Evolutionary conservation across 169 alveolate genomes (phyloP).

Genomic region (Theileria equi): DNA sequence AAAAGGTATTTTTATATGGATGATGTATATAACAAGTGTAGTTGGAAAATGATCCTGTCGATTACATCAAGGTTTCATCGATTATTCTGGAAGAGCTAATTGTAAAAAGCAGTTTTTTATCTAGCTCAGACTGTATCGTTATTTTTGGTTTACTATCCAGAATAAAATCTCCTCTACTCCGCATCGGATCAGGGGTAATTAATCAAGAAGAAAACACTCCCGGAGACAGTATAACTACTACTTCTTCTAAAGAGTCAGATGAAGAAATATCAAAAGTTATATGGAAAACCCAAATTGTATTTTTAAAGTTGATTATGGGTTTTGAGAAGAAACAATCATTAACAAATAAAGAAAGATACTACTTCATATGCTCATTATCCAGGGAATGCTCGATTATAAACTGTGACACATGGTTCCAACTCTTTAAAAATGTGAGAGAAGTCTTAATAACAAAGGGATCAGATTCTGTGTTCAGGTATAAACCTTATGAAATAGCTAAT

Average conservation of each 20-base stretch:
- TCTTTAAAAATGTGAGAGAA: not conserved
- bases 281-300: not conserved
- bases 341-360: conserved; percentile 44
- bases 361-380: conserved; percentile 29
- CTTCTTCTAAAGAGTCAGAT: not conserved
- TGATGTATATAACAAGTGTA: conserved; percentile 7
- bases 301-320: not conserved
- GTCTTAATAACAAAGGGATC: not conserved
- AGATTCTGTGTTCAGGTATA: conserved; percentile 3
- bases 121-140: conserved; percentile 32
- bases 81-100: conserved; percentile 26
- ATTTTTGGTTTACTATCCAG: conserved; percentile 23
- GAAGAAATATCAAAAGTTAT: not conserved
- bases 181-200: not conserved
- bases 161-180: conserved; percentile 38
- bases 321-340: conserved; percentile 23
- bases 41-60: conserved; percentile 15
- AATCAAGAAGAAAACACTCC: not conserved
- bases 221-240: too few species aligned
- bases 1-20: not conserved
- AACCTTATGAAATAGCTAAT: conserved; percentile 48
- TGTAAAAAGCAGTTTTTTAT: conserved; percentile 32
- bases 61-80: conserved; percentile 12
- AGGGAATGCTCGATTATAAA: conserved; percentile 34
- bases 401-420: conserved; percentile 16